These are phyloP conservation scores for Candolleomyces eurysporus DNA, from an alignment of 768 basidiomycete genomes.

Conservation along the genomic window DNA sequence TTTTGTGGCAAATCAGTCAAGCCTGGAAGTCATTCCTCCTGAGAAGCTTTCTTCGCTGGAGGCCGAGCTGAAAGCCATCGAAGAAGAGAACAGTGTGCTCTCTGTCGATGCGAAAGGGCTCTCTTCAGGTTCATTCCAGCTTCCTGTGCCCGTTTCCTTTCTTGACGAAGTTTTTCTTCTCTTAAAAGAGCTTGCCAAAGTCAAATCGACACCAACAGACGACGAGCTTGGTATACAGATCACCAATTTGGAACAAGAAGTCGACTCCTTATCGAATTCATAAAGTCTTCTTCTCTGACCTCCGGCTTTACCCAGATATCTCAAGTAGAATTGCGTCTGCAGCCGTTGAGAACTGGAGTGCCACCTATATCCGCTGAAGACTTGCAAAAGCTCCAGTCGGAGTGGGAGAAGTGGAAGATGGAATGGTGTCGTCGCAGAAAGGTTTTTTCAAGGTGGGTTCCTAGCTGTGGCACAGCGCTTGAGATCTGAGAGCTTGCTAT, in stretches of 20 bases:
- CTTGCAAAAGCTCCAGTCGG: constrained; percentile 60
- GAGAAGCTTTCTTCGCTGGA: constrained; percentile 63
- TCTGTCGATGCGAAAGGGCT: constrained; percentile 47
- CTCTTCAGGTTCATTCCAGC: constrained; percentile 10
- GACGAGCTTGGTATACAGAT: constrained; percentile 58
- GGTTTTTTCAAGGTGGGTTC: constrained; percentile 68
- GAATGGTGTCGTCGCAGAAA: constrained; percentile 81
- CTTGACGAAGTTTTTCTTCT: not conserved
- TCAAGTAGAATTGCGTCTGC: constrained; percentile 47
- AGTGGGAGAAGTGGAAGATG: constrained; percentile 77
- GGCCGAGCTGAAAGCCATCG: constrained; percentile 50
- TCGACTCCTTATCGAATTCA: constrained; percentile 24
- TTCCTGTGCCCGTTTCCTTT: constrained; percentile 3
- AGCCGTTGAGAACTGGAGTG: constrained; percentile 65
- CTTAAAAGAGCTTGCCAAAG: constrained; percentile 58
- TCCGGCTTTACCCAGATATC: constrained; percentile 39
- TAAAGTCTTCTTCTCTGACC: constrained; percentile 1
- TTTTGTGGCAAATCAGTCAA: constrained; percentile 82
- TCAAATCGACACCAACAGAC: constrained; percentile 69
- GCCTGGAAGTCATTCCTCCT: constrained; percentile 60
- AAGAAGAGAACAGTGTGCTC: constrained; percentile 58
- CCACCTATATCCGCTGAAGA: constrained; percentile 72
- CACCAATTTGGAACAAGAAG: constrained; percentile 47
- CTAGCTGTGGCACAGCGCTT: constrained; percentile 7
- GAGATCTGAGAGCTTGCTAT: not conserved